Percentiles rank a stretch among this genome's conserved stretches.
phyloP scores from a whole-genome alignment of 108 stramenopile genomes.

The Pseudonitzschia multiseries region DNA sequence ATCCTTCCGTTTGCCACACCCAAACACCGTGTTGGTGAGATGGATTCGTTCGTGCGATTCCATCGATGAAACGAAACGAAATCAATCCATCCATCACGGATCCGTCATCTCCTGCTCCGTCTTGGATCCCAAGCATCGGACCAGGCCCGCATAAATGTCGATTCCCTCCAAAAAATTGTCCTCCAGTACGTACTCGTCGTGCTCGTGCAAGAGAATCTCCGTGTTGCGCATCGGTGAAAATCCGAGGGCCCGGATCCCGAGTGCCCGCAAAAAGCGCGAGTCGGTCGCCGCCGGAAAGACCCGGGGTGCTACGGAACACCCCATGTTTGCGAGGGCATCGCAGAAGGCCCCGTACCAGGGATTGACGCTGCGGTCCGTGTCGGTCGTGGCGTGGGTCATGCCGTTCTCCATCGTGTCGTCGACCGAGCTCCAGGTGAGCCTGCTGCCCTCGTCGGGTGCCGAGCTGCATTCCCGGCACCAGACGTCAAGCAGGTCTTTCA shows the following conservation, averaged over 20 bases:
- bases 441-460: conserved; percentile 40
- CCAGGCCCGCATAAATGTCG: conserved; percentile 83
- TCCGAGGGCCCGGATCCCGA: conserved; percentile 91
- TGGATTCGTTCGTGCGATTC: too few relatives aligned
- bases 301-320: conserved; percentile 68
- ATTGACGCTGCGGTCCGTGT: conserved; percentile 72
- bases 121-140: conserved; percentile 48
- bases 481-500: conserved; percentile 77
- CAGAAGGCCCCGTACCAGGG: conserved; percentile 91
- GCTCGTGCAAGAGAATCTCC: conserved; percentile 94
- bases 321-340: conserved; percentile 62
- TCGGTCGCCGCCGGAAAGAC: conserved; percentile 98
- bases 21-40: too few relatives aligned
- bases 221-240: conserved; percentile 94
- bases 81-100: too few relatives aligned
- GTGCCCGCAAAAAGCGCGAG: conserved; percentile 83
- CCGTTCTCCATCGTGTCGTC: conserved; percentile 36
- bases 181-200: conserved; percentile 93
- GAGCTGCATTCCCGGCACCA: conserved; percentile 89
- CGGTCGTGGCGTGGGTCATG: conserved; percentile 55
- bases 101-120: not conserved
- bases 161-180: conserved; percentile 89
- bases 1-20: too few relatives aligned
- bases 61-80: too few relatives aligned
- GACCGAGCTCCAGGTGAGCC: conserved; percentile 78